Percentiles rank a stretch among this genome's conserved stretches.
Evolutionary conservation across 257 asterid species (phyloP).

Genomic region (Ehretia macrophylla): DNA sequence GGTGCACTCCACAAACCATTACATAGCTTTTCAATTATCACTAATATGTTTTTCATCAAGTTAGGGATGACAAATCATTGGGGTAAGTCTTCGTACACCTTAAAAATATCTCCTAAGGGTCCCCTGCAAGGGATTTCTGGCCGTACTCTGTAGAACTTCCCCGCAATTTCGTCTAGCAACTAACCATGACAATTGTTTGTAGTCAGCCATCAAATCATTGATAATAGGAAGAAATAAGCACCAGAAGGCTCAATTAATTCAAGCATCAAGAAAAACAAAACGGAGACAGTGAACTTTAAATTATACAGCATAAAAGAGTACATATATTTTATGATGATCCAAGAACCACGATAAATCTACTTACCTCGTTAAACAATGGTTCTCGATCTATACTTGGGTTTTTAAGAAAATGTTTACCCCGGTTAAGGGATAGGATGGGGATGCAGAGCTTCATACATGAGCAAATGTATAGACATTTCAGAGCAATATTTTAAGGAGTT

Average conservation of each 20-base stretch:
- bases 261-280: not conserved
- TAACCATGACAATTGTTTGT: slow-evolving; percentile 16
- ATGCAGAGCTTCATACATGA: too few relatives aligned
- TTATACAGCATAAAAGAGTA: not conserved
- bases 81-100: slow-evolving; percentile 30
- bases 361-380: not conserved
- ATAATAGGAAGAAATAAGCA: not conserved
- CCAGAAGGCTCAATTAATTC: too few relatives aligned
- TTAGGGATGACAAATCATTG: too few relatives aligned
- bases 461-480: too few relatives aligned
- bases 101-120: slow-evolving; percentile 88
- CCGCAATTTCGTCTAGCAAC: slow-evolving; percentile 84
- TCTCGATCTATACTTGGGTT: slow-evolving; percentile 46
- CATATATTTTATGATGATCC: too few relatives aligned
- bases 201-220: slow-evolving; percentile 12
- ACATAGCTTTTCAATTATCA: not conserved
- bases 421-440: not conserved
- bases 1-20: not conserved
- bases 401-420: not conserved
- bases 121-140: slow-evolving; percentile 77
- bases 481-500: too few relatives aligned
- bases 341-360: not conserved
- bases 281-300: not conserved
- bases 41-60: too few relatives aligned
- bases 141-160: slow-evolving; percentile 75